Evolutionary conservation across 495 filamentous ascomycete species (phyloP).

Genomic region (Aspergillus campestris): DNA sequence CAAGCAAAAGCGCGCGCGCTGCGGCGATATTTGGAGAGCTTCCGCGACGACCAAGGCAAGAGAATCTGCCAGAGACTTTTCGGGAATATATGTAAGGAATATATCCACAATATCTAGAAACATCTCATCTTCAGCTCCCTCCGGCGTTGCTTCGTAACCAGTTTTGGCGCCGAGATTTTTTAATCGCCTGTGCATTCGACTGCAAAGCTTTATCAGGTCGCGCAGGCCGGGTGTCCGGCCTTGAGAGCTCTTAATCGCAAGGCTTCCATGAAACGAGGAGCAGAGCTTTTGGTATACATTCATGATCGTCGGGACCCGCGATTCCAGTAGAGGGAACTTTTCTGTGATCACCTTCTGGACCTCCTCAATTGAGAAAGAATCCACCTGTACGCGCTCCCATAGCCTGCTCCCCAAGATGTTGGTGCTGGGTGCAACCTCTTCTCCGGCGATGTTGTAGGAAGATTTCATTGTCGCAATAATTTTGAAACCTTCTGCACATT

Average conservation of each 20-base stretch:
- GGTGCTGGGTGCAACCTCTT: constrained; percentile 45
- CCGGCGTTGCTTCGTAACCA: constrained; percentile 64
- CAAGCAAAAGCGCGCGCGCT: constrained; percentile 64
- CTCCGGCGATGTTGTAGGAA: constrained; percentile 59
- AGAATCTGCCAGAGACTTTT: constrained; percentile 47
- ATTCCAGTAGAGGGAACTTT: constrained; percentile 59
- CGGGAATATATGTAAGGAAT: constrained; percentile 73
- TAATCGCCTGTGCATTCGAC: constrained; percentile 56
- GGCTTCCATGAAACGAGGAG: constrained; percentile 38
- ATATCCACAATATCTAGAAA: constrained; percentile 87
- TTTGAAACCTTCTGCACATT: constrained; percentile 73
- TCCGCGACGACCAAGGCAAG: constrained; percentile 66
- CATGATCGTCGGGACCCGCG: constrained; percentile 63
- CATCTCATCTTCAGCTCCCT: constrained; percentile 69
- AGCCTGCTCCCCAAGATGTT: constrained; percentile 70
- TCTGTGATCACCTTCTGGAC: constrained; percentile 61
- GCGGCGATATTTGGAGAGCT: constrained; percentile 74
- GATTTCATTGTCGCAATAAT: constrained; percentile 88
- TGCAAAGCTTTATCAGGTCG: constrained; percentile 87
- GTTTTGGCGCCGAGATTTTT: constrained; percentile 52
- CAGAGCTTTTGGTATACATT: constrained; percentile 64
- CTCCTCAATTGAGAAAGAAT: constrained; percentile 59
- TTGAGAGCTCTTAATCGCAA: constrained; percentile 38
- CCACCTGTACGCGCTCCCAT: constrained; percentile 67
- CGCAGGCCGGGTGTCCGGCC: constrained; percentile 53